These are phyloP conservation scores for Backusella tarrabulga DNA, from an alignment of 192 early-diverging fungal genomes.

Conservation along the genomic window DNA sequence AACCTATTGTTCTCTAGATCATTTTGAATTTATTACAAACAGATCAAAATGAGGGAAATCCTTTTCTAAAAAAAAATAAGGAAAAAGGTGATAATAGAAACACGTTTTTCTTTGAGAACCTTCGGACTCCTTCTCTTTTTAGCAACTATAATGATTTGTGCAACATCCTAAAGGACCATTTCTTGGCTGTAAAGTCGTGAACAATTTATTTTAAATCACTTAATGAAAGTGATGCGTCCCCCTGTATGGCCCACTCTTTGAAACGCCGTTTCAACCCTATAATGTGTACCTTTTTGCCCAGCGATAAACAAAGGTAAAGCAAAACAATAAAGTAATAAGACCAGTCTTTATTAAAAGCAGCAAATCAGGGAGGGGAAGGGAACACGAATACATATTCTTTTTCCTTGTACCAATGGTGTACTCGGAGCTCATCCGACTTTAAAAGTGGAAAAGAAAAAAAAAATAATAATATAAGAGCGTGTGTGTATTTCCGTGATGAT, in stretches of 20 bases:
- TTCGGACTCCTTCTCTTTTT: slow-evolving; percentile 2
- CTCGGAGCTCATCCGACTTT: not conserved
- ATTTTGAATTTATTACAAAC: not conserved
- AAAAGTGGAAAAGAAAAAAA: not conserved
- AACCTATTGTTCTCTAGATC: not conserved
- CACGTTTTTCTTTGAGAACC: slow-evolving; percentile 4
- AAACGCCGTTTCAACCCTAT: not conserved
- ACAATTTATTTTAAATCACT: not conserved
- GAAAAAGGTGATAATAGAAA: not conserved
- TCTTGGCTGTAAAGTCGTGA: not conserved
- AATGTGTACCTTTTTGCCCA: not conserved
- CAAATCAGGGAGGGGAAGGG: not conserved
- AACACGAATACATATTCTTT: not conserved
- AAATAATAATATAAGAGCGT: not conserved
- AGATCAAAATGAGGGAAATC: too few relatives aligned
- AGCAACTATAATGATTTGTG: not conserved
- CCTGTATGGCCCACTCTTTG: not conserved
- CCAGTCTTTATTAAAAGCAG: slow-evolving; percentile 1
- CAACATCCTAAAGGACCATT: not conserved
- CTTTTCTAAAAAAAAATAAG: not conserved
- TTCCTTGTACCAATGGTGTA: not conserved
- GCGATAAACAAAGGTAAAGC: not conserved
- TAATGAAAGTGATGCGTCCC: not conserved
- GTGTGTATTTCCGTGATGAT: not conserved
- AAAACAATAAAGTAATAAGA: slow-evolving; percentile 5